Evolutionary conservation across 2,329 filamentous ascomycete species (phyloP), one percentile per base, ranked within the genome.

Genomic region (Venturia carpophila): DNA sequence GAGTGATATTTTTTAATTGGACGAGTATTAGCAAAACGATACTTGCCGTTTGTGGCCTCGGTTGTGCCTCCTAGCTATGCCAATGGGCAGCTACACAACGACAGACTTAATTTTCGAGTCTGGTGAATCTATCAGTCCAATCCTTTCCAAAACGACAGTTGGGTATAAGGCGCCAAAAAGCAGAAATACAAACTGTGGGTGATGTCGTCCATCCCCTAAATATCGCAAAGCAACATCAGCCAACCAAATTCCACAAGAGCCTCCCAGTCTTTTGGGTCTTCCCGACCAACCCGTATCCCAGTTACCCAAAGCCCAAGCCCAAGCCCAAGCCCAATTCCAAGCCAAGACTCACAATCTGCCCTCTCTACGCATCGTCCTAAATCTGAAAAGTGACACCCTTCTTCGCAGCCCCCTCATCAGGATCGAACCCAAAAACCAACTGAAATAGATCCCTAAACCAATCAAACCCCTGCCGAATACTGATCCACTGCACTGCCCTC

Each of bases 361-460:
- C 45, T 21, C n/a, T 19, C 45, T 11, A 45, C 15, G 19, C 15
- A 34, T 6, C 30, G 6, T 34, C 2, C 34, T 61, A 64, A 24
- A 64, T 58, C 39, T 64, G 63, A 27, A 64, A 39, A 52, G 30
- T 27, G 27, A 87, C 79, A 65, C 82, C 84, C 71, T 89, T 88
- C 68, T 87, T 81, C 64, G 81, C 78, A 60, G 88, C 85, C 0
- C 85, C 87, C 70, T 96, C 92, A 65, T 96, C 91, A 19, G 91
- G 77, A 60, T 88, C 84, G 71, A 93, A 93, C 3, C 91, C 89
- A 74, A 95, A 96, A 2, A 96, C 91, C 49, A 93, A 81, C 64
- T 85, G 84, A 77, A 90, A 97, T 17, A 97, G 79, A 71, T 96
- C 92, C 62, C 86, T 82, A 68, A 97, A 78, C 81, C 93, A 97